These are phyloP conservation scores for Dactylorhiza incarnata DNA, from an alignment of 106 monocot species.

Conservation along the genomic window DNA sequence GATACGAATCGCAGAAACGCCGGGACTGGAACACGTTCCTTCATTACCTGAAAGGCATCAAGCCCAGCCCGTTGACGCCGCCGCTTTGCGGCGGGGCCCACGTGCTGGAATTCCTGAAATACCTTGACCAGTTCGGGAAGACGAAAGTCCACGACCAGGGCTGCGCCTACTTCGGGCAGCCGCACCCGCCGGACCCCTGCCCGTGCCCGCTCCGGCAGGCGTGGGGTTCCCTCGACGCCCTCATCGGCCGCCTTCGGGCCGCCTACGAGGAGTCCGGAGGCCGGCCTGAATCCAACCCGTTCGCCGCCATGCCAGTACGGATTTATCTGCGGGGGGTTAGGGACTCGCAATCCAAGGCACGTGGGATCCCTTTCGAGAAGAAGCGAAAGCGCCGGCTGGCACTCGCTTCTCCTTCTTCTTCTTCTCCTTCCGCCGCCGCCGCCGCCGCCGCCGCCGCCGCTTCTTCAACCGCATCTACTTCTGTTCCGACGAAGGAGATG, in stretches of 20 bases:
- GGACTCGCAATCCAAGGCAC: slow-evolving; percentile 36
- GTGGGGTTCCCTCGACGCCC: slow-evolving; percentile 49
- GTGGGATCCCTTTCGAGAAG: slow-evolving; percentile 54
- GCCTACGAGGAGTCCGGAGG: slow-evolving; percentile 58
- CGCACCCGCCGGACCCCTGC: slow-evolving; percentile 47
- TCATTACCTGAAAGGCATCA: too few species aligned
- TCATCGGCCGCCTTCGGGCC: slow-evolving; percentile 54
- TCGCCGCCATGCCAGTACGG: slow-evolving; percentile 42
- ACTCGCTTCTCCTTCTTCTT: too few species aligned
- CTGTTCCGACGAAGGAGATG: too few species aligned
- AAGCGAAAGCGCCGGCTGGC: slow-evolving; percentile 52
- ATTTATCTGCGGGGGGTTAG: slow-evolving; percentile 54
- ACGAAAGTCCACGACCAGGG: slow-evolving; percentile 48
- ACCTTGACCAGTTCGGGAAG: neutral
- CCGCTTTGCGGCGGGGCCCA: too few species aligned
- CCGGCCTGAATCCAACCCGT: slow-evolving; percentile 40
- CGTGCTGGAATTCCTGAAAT: too few species aligned
- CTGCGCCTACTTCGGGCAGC: slow-evolving; percentile 55
- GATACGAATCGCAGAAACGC: too few species aligned
- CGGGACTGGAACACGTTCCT: too few species aligned
- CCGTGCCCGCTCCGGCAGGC: slow-evolving; percentile 56
- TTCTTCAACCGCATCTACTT: too few species aligned
- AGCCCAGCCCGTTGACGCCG: too few species aligned
- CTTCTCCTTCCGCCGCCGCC: too few species aligned
- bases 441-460: too few species aligned